These are phyloP conservation scores for Albugo laibachii DNA, from an alignment of 352 stramenopile genomes.

Conservation along the genomic window DNA sequence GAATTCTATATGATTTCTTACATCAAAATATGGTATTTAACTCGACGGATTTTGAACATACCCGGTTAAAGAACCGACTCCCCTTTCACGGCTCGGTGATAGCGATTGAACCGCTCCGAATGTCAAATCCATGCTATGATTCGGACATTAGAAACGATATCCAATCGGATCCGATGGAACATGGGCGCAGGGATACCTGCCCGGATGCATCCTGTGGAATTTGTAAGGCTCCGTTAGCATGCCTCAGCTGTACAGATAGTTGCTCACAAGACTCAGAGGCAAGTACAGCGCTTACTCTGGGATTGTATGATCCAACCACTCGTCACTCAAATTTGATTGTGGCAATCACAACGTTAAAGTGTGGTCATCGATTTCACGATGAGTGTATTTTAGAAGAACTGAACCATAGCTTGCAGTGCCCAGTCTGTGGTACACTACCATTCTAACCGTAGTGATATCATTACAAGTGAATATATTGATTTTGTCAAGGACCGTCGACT, in stretches of 20 bases:
- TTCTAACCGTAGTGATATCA: too few relatives aligned
- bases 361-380: constrained; percentile 70
- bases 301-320: not conserved
- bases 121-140: constrained; percentile 5
- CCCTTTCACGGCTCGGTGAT: constrained; percentile 10
- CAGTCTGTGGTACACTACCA: constrained; percentile 15
- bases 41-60: constrained; percentile 35
- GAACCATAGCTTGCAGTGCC: constrained; percentile 46
- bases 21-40: constrained; percentile 71
- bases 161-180: not conserved
- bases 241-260: not conserved
- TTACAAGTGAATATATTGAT: too few relatives aligned
- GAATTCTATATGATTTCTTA: constrained; percentile 59
- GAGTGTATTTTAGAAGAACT: constrained; percentile 73
- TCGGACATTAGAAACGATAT: constrained; percentile 4
- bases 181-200: not conserved
- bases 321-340: constrained; percentile 10
- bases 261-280: not conserved
- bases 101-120: not conserved
- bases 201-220: not conserved
- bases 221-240: not conserved
- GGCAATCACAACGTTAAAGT: constrained; percentile 53
- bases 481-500: too few relatives aligned
- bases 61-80: constrained; percentile 29
- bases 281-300: not conserved